Evolutionary conservation across 2,329 filamentous ascomycete genomes (phyloP).

Genomic region (Chrysoporthe puriensis): DNA sequence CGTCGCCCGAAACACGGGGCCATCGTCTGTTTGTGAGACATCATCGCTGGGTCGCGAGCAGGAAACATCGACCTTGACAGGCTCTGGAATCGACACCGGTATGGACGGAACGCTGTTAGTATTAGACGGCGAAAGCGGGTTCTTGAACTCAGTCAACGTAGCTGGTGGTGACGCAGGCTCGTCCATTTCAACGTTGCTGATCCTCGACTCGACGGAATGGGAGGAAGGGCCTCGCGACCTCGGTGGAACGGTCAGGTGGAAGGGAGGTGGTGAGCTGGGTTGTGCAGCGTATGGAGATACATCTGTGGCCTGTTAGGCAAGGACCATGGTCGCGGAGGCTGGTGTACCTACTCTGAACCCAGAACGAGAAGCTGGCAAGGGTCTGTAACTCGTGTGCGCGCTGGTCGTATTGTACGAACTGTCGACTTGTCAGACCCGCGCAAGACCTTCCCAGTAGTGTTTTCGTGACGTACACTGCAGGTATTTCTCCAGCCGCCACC

Average conservation of each 20-base stretch:
- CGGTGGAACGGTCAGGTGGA: conserved; percentile 73
- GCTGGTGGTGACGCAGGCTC: conserved; percentile 60
- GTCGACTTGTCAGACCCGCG: conserved; percentile 34
- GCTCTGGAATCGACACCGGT: conserved; percentile 42
- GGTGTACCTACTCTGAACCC: conserved; percentile 74
- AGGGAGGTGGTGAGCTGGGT: conserved; percentile 70
- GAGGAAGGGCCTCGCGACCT: conserved; percentile 83
- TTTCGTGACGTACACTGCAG: conserved; percentile 70
- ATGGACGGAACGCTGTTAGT: conserved; percentile 15
- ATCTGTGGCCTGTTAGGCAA: conserved; percentile 42
- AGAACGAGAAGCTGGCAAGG: conserved; percentile 91
- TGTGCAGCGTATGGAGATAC: conserved; percentile 51
- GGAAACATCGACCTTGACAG: conserved; percentile 83
- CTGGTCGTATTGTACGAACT: conserved; percentile 97
- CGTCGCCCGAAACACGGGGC: conserved; percentile 91
- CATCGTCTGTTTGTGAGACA: conserved; percentile 83
- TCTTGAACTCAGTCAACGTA: conserved; percentile 42
- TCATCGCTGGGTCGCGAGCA: conserved; percentile 86
- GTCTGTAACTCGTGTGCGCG: conserved; percentile 87
- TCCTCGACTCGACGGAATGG: conserved; percentile 82
- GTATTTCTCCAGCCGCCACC: conserved; percentile 94
- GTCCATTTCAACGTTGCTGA: conserved; percentile 72
- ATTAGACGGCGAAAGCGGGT: conserved; percentile 18
- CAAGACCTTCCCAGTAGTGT: neutral
- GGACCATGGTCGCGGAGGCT: neutral